Base-by-base conservation (phyloP, 305 asterid genomes). In the Petunia hybrid region DNA sequence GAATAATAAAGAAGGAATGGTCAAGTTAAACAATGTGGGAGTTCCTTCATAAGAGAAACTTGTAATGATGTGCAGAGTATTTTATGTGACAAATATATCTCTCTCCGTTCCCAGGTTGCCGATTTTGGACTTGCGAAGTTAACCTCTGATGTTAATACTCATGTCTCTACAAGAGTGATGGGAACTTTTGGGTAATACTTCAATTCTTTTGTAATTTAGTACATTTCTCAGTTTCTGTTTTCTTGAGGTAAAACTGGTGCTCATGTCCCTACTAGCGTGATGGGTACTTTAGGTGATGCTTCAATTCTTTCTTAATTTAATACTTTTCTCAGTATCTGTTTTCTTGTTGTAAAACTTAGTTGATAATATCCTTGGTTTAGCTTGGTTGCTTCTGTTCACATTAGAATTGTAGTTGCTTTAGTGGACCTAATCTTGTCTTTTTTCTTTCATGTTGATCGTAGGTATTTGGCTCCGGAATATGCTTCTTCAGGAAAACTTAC, bases 41-140 rank as follows among this genome's bases (percentile, higher is more conserved):
- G 64, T 60, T 22, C 65, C 1, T 7, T 22, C 8, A 61, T 61
- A 22, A 61, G 41, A 61, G 67, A 61, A 61, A 61, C 67, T 61
- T 39, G 31, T 61, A 61, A 61, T 61, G 38, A 31, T 61, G 31
- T 61, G 67, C 12, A 31, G 40, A 61, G 10, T 61, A 31, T 61
- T 31, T 14, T 8, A 61, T 22, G 67, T 71, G 45, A 70, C 57
- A 82, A 79, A 81, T 79, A 53, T 66, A 80, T 36, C 39, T 81
- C 45, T 66, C 83, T 83, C 22, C 75, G 51, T 79, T 76, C 57
- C 85, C 94, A 94, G 98, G 98, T 94, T 86, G 97, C 98, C 3
- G 98, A 94, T 89, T 94, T 94, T 86, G 98, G 98, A 66, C 95
- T 94, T 39, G 98, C 98, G 12, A 94, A 92, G 85, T 77, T 93